phyloP scores from a whole-genome alignment of 2,329 filamentous ascomycete genomes.

The Parascedosporium putredinis region DNA sequence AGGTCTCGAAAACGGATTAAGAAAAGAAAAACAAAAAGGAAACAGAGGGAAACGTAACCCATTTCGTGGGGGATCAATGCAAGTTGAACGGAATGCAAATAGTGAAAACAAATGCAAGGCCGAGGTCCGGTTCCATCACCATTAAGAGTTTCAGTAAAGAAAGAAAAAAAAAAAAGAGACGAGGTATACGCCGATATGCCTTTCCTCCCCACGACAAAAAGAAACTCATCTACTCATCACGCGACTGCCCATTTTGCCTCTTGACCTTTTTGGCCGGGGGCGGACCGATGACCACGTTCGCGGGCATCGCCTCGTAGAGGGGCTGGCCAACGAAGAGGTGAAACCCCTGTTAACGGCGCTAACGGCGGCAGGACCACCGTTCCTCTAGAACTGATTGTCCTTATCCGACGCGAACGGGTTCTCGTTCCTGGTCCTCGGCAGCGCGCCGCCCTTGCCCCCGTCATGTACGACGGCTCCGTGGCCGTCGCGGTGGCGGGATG shows the following conservation, averaged over 20 bases:
- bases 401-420: constrained; percentile 1
- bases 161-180: background rate
- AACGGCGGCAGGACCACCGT: background rate
- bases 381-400: background rate
- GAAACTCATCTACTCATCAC: background rate
- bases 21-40: background rate
- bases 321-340: constrained; percentile 11
- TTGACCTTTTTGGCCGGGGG: background rate
- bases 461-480: background rate
- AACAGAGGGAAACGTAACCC: background rate
- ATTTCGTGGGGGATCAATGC: too few species aligned
- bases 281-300: background rate
- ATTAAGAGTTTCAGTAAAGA: too few species aligned
- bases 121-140: too few species aligned
- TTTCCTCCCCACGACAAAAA: too few species aligned
- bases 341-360: constrained; percentile 7
- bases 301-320: constrained; percentile 9
- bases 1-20: background rate
- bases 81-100: background rate
- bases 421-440: constrained; percentile 5
- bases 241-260: background rate
- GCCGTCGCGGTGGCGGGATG: too few species aligned
- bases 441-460: background rate
- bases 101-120: background rate
- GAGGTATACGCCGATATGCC: background rate